A percentile compares a stretch with the other conserved stretches of the same genome.
phyloP scores from a whole-genome alignment of 1,139 yeast species.

The Candida sp. region DNA sequence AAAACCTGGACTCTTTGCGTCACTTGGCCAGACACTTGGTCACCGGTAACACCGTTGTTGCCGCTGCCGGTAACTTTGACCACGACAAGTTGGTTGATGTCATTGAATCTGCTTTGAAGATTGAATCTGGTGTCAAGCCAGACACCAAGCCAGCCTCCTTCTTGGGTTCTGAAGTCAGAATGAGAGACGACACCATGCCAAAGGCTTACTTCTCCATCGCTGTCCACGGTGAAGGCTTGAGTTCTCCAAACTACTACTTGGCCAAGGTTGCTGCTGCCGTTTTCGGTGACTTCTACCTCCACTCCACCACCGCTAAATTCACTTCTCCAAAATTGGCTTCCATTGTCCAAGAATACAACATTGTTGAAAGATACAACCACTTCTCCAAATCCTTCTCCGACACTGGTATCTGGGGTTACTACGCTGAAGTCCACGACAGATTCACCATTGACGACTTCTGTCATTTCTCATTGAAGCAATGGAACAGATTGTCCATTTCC shows the following conservation, averaged over 20 bases:
- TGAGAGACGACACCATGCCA: conserved; percentile 87
- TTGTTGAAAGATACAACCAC: conserved; percentile 73
- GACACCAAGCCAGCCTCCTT: conserved; percentile 58
- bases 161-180: conserved; percentile 85
- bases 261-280: conserved; percentile 78
- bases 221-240: conserved; percentile 68
- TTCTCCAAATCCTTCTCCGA: conserved; percentile 75
- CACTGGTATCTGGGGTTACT: conserved; percentile 85
- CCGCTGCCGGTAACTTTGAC: conserved; percentile 73
- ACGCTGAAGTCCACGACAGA: conserved; percentile 65
- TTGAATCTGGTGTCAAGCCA: conserved; percentile 61
- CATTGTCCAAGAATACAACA: conserved; percentile 70
- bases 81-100: conserved; percentile 73
- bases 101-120: conserved; percentile 52
- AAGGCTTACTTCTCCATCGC: conserved; percentile 79
- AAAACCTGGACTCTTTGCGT: conserved; percentile 57
- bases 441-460: conserved; percentile 69
- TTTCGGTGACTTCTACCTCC: conserved; percentile 62
- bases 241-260: conserved; percentile 67
- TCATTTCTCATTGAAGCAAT: conserved; percentile 81
- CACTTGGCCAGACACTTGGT: conserved; percentile 62
- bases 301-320: conserved; percentile 59
- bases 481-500: conserved; percentile 83
- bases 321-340: conserved; percentile 89
- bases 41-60: conserved; percentile 67